phyloP scores from a whole-genome alignment of 1,284 basidiomycete species.

The Cutaneotrichosporon daszewskae region DNA sequence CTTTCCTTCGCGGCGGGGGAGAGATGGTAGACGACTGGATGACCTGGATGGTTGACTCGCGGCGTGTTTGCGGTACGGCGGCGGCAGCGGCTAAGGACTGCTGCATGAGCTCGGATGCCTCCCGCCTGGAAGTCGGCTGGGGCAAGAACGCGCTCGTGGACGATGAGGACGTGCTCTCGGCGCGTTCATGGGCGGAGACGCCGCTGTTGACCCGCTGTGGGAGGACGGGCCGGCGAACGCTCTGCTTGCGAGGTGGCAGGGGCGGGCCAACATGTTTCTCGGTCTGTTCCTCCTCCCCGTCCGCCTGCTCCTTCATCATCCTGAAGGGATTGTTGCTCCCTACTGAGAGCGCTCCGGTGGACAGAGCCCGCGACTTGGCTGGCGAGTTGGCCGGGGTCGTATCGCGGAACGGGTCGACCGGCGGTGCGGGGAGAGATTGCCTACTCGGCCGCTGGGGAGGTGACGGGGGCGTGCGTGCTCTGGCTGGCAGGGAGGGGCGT shows the following conservation, averaged over 20 bases:
- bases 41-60: slow-evolving; percentile 11
- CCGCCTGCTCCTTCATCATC: no score
- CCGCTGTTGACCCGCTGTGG: background rate
- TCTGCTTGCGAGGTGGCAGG: slow-evolving; percentile 17
- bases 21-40: slow-evolving; percentile 1
- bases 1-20: background rate
- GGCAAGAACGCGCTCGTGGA: slow-evolving; percentile 10
- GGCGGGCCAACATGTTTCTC: slow-evolving; percentile 13
- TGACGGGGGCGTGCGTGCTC: background rate
- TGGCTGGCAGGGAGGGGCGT: background rate
- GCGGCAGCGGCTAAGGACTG: slow-evolving; percentile 18
- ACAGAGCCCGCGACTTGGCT: slow-evolving; percentile 9
- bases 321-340: slow-evolving; percentile 19
- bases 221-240: slow-evolving; percentile 4
- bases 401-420: slow-evolving; percentile 15
- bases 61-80: background rate
- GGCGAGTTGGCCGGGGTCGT: slow-evolving; percentile 6
- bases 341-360: slow-evolving; percentile 1
- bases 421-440: slow-evolving; percentile 7
- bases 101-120: slow-evolving; percentile 15
- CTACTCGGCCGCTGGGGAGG: slow-evolving; percentile 2
- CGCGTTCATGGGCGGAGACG: background rate
- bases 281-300: no score
- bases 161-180: slow-evolving; percentile 15
- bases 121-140: slow-evolving; percentile 15